Evolutionary conservation across 345 rosid genomes (phyloP).

Genomic region (Camelina neglecta): DNA sequence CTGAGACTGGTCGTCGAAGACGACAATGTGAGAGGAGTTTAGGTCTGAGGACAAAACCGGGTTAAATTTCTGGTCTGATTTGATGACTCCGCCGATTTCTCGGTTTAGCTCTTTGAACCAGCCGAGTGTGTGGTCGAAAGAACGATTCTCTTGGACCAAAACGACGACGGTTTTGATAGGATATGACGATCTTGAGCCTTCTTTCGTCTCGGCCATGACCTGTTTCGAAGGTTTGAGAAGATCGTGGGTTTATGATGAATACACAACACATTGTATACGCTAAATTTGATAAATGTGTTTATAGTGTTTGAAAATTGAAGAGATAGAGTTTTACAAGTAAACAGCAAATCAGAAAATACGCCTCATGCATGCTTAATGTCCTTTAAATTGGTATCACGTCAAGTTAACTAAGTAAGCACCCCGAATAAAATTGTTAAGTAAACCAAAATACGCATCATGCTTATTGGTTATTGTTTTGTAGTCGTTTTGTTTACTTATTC

Average conservation of each 20-base stretch:
- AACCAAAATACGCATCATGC: not conserved
- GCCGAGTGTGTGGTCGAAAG: conserved; percentile 89
- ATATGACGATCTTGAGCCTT: conserved; percentile 34
- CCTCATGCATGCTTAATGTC: conserved; percentile 34
- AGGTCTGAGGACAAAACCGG: conserved; percentile 57
- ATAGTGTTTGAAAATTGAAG: conserved; percentile 13
- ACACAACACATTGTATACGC: not conserved
- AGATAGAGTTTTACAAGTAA: conserved; percentile 32
- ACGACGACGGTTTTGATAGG: conserved; percentile 91
- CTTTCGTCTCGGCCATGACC: conserved; percentile 29
- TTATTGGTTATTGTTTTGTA: not conserved
- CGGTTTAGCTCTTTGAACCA: conserved; percentile 80
- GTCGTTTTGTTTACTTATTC: not conserved
- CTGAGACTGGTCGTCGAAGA: conserved; percentile 54
- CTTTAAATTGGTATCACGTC: conserved; percentile 13
- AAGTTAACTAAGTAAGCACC: not conserved
- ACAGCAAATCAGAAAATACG: conserved; percentile 6
- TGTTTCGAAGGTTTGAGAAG: conserved; percentile 15
- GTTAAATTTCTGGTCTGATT: conserved; percentile 64
- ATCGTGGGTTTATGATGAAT: not conserved
- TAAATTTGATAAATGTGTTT: not conserved
- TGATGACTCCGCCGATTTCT: conserved; percentile 73
- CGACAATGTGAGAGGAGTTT: conserved; percentile 51
- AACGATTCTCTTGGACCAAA: conserved; percentile 87
- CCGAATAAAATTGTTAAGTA: not conserved